Conservation (phyloP, 2,329 filamentous ascomycete species). For the Colletotrichum shisoi region DNA sequence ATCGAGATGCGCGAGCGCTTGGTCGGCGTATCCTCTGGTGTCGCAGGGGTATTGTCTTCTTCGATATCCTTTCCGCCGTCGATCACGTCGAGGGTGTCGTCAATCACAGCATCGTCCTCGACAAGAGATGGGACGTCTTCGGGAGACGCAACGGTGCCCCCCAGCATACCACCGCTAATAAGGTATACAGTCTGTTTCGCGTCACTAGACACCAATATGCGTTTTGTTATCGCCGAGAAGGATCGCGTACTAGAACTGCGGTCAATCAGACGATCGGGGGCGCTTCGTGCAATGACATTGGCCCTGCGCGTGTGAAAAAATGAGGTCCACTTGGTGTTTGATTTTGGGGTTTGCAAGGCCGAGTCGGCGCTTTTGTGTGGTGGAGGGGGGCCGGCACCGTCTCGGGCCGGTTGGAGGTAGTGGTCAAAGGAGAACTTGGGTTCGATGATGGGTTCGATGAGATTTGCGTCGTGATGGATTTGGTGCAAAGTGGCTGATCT, state of each 20-base stretch:
- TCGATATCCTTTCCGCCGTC: conserved; percentile 13
- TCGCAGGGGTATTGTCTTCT: conserved; percentile 38
- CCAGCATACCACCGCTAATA: conserved; percentile 38
- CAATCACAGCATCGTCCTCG: conserved; percentile 1
- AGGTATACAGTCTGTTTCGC: conserved; percentile 43
- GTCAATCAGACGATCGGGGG: conserved; percentile 45
- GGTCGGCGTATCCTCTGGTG: conserved; percentile 53
- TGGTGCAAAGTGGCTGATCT: conserved; percentile 74
- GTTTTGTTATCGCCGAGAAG: conserved; percentile 41
- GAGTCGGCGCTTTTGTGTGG: conserved; percentile 6
- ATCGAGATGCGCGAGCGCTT: conserved; percentile 62
- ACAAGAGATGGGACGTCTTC: conserved; percentile 22
- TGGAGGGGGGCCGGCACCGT: background rate
- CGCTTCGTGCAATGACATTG: conserved; percentile 43
- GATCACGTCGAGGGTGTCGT: conserved; percentile 20
- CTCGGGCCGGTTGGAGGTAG: conserved; percentile 12
- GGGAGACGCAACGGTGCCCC: background rate
- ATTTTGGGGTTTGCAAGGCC: conserved; percentile 23
- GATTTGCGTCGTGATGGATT: conserved; percentile 48
- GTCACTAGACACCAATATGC: conserved; percentile 45
- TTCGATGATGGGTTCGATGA: conserved; percentile 34
- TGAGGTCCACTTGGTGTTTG: conserved; percentile 58
- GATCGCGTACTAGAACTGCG: conserved; percentile 41
- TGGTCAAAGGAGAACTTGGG: conserved; percentile 40
- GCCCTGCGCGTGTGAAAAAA: conserved; percentile 62